A percentile compares a stretch with the other conserved stretches of the same genome.
Evolutionary conservation across 768 basidiomycete species (phyloP).

Genomic region (Lactarius pseudohatsudake): DNA sequence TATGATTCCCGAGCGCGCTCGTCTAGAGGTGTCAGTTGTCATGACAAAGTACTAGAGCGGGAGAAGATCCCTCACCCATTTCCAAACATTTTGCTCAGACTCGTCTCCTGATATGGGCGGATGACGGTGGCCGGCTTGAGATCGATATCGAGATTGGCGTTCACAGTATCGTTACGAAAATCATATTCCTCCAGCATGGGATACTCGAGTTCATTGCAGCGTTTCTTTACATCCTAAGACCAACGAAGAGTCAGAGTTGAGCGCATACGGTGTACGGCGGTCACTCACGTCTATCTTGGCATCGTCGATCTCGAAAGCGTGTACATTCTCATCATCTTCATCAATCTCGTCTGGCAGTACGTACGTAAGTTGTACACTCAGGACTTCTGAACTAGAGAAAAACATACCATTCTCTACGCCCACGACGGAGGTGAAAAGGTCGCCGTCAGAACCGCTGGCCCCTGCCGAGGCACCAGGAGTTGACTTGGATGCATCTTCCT

Average conservation of each 20-base stretch:
- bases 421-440: slow-evolving; percentile 94
- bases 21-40: slow-evolving; percentile 47
- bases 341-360: slow-evolving; percentile 80
- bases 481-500: slow-evolving; percentile 50
- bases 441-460: slow-evolving; percentile 52
- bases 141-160: slow-evolving; percentile 97
- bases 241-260: slow-evolving; percentile 1
- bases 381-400: neutral
- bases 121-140: slow-evolving; percentile 97
- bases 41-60: slow-evolving; percentile 11
- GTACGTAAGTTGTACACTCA: slow-evolving; percentile 17
- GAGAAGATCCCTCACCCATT: slow-evolving; percentile 67
- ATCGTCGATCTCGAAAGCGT: slow-evolving; percentile 95
- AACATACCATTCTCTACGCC: slow-evolving; percentile 83
- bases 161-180: slow-evolving; percentile 94
- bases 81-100: slow-evolving; percentile 98
- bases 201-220: slow-evolving; percentile 95
- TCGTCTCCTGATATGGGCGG: slow-evolving; percentile 97
- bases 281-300: slow-evolving; percentile 82
- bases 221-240: slow-evolving; percentile 86
- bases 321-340: slow-evolving; percentile 96
- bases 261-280: slow-evolving; percentile 5
- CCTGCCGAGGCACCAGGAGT: slow-evolving; percentile 33
- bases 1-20: slow-evolving; percentile 97
- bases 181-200: slow-evolving; percentile 99